Evolutionary conservation across 352 stramenopile genomes (phyloP).

Genomic region (Phytophthora pistaciae): DNA sequence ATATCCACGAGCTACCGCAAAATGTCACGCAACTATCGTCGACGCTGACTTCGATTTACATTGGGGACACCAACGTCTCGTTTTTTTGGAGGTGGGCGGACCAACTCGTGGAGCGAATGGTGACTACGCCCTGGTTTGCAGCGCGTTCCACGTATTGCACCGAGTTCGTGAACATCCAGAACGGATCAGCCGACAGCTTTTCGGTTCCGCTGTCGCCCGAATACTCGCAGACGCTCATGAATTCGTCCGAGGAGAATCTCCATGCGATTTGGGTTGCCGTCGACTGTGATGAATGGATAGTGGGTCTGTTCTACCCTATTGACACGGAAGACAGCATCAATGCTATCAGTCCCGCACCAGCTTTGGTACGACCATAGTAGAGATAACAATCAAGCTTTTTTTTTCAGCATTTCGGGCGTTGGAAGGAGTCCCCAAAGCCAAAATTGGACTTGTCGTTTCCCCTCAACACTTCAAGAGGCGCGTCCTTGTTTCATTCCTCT

Average conservation of each 20-base stretch:
- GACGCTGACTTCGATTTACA: neutral
- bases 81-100: conserved; percentile 6
- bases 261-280: conserved; percentile 15
- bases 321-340: conserved; percentile 23
- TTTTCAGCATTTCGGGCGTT: too few relatives aligned
- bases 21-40: neutral
- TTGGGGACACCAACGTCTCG: neutral
- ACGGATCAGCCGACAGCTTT: conserved; percentile 10
- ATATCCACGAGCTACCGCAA: neutral
- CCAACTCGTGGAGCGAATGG: conserved; percentile 15
- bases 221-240: conserved; percentile 27
- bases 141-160: conserved; percentile 11
- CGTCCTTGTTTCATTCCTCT: neutral
- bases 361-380: neutral
- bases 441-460: neutral
- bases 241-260: conserved; percentile 19
- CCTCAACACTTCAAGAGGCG: too few relatives aligned
- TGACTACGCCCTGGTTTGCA: conserved; percentile 15
- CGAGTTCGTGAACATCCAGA: conserved; percentile 24
- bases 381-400: neutral
- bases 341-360: conserved; percentile 18
- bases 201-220: conserved; percentile 15
- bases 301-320: conserved; percentile 28
- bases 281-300: conserved; percentile 7
- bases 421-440: too few relatives aligned